phyloP scores from a whole-genome alignment of 306 rosid genomes.

The Trifolium fragiferum region DNA sequence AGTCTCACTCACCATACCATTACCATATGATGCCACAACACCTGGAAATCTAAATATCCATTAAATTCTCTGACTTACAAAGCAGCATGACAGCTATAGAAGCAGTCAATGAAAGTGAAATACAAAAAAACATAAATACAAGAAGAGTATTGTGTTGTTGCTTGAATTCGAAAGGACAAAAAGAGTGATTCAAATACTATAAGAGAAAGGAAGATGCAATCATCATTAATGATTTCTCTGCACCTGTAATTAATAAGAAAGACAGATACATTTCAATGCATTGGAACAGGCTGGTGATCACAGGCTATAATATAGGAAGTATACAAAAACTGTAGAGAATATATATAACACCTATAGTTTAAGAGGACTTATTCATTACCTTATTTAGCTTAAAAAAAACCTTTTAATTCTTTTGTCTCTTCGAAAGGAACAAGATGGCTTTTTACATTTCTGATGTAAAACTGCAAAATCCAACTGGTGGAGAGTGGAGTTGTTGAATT shows the following conservation, averaged over 20 bases:
- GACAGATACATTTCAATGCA: slow-evolving; percentile 58
- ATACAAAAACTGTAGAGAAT: slow-evolving; percentile 55
- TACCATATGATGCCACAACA: slow-evolving; percentile 49
- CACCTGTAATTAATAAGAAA: slow-evolving; percentile 52
- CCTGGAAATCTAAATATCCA: slow-evolving; percentile 69
- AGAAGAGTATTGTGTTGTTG: slow-evolving; percentile 26
- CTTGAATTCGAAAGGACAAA: slow-evolving; percentile 75
- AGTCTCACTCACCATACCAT: slow-evolving; percentile 40
- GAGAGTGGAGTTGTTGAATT: slow-evolving; percentile 29
- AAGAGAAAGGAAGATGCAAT: slow-evolving; percentile 49
- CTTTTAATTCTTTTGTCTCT: slow-evolving; percentile 50
- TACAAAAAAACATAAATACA: slow-evolving; percentile 52
- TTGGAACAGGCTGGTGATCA: too few relatives aligned
- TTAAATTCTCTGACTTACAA: slow-evolving; percentile 74
- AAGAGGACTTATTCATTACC: slow-evolving; percentile 50
- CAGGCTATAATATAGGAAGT: not conserved
- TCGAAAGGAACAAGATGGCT: slow-evolving; percentile 32
- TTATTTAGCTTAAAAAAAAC: slow-evolving; percentile 49
- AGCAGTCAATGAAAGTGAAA: slow-evolving; percentile 76
- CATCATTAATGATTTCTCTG: slow-evolving; percentile 63
- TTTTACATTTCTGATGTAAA: slow-evolving; percentile 38
- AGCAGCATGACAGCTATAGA: slow-evolving; percentile 71
- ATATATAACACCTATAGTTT: slow-evolving; percentile 58
- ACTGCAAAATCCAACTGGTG: slow-evolving; percentile 49
- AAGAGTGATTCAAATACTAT: slow-evolving; percentile 48